phyloP scores from a whole-genome alignment of 2,329 filamentous ascomycete genomes.

The Fusarium luffae region DNA sequence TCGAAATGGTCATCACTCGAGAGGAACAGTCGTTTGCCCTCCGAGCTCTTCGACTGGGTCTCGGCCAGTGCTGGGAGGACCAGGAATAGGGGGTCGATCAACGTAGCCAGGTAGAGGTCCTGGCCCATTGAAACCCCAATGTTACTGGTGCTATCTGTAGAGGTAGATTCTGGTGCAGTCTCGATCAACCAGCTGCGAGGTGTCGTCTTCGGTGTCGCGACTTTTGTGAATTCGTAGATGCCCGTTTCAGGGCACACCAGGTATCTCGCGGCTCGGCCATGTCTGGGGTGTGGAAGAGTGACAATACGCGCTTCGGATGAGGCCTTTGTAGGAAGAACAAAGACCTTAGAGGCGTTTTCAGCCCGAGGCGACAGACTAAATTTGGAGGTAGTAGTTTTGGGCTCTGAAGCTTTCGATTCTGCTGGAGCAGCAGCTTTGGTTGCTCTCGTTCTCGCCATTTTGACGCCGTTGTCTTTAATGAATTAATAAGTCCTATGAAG shows the following conservation, averaged over 20 bases:
- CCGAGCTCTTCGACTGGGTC: conserved; percentile 54
- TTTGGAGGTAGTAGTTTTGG: conserved; percentile 50
- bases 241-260: conserved; percentile 70
- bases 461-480: neutral
- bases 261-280: conserved; percentile 66
- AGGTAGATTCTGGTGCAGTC: conserved; percentile 27
- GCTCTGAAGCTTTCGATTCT: conserved; percentile 43
- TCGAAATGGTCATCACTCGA: conserved; percentile 79
- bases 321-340: conserved; percentile 69
- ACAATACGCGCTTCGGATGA: conserved; percentile 67
- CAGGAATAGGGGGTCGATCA: conserved; percentile 86
- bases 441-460: conserved; percentile 64
- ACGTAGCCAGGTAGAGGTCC: conserved; percentile 85
- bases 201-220: conserved; percentile 62
- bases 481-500: neutral
- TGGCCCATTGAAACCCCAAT: conserved; percentile 68
- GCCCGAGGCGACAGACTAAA: conserved; percentile 56
- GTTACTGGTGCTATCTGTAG: conserved; percentile 24
- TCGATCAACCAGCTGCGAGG: conserved; percentile 73
- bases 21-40: conserved; percentile 72
- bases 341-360: conserved; percentile 63
- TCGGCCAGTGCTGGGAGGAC: conserved; percentile 76
- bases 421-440: conserved; percentile 50
- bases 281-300: conserved; percentile 69
- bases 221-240: conserved; percentile 72